These are phyloP conservation scores for Kazachstania africana DNA, from an alignment of 805 yeast genomes.

Conservation along the genomic window DNA sequence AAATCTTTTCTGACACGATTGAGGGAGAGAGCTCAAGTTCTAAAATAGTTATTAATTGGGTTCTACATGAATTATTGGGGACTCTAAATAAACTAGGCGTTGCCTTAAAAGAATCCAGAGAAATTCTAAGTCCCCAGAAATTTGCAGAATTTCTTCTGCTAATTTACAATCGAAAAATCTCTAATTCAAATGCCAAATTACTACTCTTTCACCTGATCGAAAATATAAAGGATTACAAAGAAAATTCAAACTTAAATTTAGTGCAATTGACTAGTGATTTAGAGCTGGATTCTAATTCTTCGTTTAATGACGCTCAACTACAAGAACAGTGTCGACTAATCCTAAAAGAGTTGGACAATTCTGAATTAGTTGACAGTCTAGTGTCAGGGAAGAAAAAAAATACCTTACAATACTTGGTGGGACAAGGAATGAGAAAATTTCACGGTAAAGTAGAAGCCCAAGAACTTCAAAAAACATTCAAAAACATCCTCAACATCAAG, in stretches of 20 bases:
- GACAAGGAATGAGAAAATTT: conserved; percentile 70
- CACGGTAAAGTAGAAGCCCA: conserved; percentile 43
- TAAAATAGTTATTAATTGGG: conserved; percentile 52
- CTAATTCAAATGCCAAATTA: conserved; percentile 56
- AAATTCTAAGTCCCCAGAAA: conserved; percentile 29
- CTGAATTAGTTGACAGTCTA: conserved; percentile 46
- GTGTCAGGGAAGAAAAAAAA: conserved; percentile 44
- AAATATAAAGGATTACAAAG: too few relatives aligned
- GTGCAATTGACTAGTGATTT: too few relatives aligned
- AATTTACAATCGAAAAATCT: conserved; percentile 38
- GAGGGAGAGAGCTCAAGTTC: conserved; percentile 16
- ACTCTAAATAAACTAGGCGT: conserved; percentile 40
- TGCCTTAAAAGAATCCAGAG: conserved; percentile 21
- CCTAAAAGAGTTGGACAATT: conserved; percentile 29
- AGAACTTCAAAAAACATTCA: conserved; percentile 27
- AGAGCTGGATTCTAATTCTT: too few relatives aligned
- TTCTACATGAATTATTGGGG: conserved; percentile 73
- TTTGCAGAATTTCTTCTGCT: conserved; percentile 44
- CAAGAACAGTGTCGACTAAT: conserved; percentile 41
- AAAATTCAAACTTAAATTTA: too few relatives aligned
- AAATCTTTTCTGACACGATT: conserved; percentile 25
- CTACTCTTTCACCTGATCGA: conserved; percentile 56
- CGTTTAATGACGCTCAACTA: too few relatives aligned
- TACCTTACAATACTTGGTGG: conserved; percentile 68
- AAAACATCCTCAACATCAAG: conserved; percentile 13